Evolutionary conservation across 2,329 filamentous ascomycete species (phyloP).

Genomic region (Alternaria sp.): DNA sequence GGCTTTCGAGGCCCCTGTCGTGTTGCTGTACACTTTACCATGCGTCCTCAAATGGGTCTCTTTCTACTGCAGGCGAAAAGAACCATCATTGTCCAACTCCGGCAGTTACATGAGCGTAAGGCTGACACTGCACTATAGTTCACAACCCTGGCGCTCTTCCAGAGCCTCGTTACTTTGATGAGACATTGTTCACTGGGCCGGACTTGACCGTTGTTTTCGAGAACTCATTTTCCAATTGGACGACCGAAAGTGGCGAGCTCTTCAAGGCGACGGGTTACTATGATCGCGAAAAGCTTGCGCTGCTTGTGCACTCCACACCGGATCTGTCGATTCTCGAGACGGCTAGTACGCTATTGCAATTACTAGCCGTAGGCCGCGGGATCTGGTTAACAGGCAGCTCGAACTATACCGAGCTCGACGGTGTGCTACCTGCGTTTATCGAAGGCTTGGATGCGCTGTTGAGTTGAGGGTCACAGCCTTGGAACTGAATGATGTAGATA

Average conservation of each 20-base stretch:
- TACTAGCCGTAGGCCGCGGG: constrained; percentile 20
- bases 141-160: constrained; percentile 33
- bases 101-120: constrained; percentile 33
- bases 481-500: constrained; percentile 1
- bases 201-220: constrained; percentile 32
- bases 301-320: constrained; percentile 30
- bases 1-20: constrained; percentile 13
- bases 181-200: constrained; percentile 8
- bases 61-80: constrained; percentile 8
- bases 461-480: constrained; percentile 1
- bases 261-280: constrained; percentile 17
- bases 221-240: constrained; percentile 25
- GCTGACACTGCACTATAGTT: constrained; percentile 30
- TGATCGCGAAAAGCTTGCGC: constrained; percentile 19
- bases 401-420: constrained; percentile 28
- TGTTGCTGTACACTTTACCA: constrained; percentile 15
- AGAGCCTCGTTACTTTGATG: constrained; percentile 23
- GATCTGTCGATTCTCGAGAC: constrained; percentile 14
- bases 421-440: constrained; percentile 23
- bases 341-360: constrained; percentile 14
- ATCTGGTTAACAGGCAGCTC: constrained; percentile 23
- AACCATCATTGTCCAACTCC: constrained; percentile 11
- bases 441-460: constrained; percentile 22
- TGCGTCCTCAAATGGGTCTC: constrained; percentile 11
- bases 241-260: constrained; percentile 3